A percentile compares a stretch with the other conserved stretches of the same genome.
These are phyloP conservation scores for Oryza coarctata DNA, from an alignment of 176 grass and related monocot species.

Conservation along the genomic window DNA sequence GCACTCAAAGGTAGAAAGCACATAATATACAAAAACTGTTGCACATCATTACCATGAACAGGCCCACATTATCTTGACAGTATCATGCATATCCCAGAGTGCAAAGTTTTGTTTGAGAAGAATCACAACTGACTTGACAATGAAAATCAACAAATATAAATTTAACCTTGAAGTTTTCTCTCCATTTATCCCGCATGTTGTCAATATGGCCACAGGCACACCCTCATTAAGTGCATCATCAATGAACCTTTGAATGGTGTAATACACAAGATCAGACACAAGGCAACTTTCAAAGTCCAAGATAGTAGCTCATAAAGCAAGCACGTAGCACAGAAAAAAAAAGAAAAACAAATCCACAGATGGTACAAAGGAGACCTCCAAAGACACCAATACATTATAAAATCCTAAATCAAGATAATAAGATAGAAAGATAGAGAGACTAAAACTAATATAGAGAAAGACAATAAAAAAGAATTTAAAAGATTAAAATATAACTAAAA, in stretches of 20 bases:
- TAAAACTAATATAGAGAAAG: too few species aligned
- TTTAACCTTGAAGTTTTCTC: constrained; percentile 79
- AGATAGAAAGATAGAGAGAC: too few species aligned
- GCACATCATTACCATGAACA: neutral
- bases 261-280: constrained; percentile 33
- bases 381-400: too few species aligned
- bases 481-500: too few species aligned
- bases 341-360: neutral
- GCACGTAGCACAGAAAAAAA: constrained; percentile 2
- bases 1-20: constrained; percentile 23
- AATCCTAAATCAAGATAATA: too few species aligned
- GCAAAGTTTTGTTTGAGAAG: neutral
- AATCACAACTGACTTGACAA: neutral
- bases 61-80: neutral
- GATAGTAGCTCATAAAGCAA: constrained; percentile 10
- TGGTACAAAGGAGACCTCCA: too few species aligned
- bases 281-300: constrained; percentile 7
- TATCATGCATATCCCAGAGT: neutral
- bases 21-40: neutral
- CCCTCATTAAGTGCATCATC: constrained; percentile 81
- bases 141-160: constrained; percentile 4
- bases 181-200: constrained; percentile 74
- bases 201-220: constrained; percentile 66
- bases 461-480: too few species aligned
- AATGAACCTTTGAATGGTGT: constrained; percentile 67